phyloP scores from a whole-genome alignment of 768 basidiomycete species.

The Krasilnikovozyma curviuscula region DNA sequence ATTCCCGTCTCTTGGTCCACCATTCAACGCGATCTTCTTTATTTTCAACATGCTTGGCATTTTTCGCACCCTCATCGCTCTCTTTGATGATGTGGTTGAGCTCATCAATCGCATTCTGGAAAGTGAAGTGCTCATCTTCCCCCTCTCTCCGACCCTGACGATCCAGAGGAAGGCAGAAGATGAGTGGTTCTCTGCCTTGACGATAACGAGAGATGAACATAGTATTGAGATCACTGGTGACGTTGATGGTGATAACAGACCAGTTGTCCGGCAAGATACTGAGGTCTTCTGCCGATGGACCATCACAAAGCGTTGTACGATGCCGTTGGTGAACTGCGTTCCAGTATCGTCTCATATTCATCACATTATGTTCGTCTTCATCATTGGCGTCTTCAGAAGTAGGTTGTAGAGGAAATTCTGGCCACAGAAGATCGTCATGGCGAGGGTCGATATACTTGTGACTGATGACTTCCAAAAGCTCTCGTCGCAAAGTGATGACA shows the following conservation, averaged over 20 bases:
- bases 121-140: slow-evolving; percentile 45
- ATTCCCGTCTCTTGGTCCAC: slow-evolving; percentile 61
- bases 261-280: slow-evolving; percentile 66
- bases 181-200: slow-evolving; percentile 40
- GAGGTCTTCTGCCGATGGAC: slow-evolving; percentile 31
- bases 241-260: slow-evolving; percentile 63
- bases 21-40: slow-evolving; percentile 47
- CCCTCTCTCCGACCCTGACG: slow-evolving; percentile 56
- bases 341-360: slow-evolving; percentile 38
- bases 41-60: slow-evolving; percentile 48
- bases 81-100: slow-evolving; percentile 56
- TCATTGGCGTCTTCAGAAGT: slow-evolving; percentile 25
- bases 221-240: slow-evolving; percentile 63
- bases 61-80: slow-evolving; percentile 56
- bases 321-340: slow-evolving; percentile 38
- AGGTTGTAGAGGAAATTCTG: slow-evolving; percentile 26
- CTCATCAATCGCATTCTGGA: slow-evolving; percentile 52
- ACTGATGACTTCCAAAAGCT: slow-evolving; percentile 63
- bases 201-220: slow-evolving; percentile 68
- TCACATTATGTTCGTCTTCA: slow-evolving; percentile 24
- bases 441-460: slow-evolving; percentile 40
- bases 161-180: slow-evolving; percentile 70
- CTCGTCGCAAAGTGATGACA: slow-evolving; percentile 60
- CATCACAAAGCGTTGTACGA: slow-evolving; percentile 28
- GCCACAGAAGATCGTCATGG: slow-evolving; percentile 59